Percentiles rank a stretch among this genome's conserved stretches.
Evolutionary conservation across 2,329 filamentous ascomycete species (phyloP).

Genomic region (Aquanectria penicillioides): DNA sequence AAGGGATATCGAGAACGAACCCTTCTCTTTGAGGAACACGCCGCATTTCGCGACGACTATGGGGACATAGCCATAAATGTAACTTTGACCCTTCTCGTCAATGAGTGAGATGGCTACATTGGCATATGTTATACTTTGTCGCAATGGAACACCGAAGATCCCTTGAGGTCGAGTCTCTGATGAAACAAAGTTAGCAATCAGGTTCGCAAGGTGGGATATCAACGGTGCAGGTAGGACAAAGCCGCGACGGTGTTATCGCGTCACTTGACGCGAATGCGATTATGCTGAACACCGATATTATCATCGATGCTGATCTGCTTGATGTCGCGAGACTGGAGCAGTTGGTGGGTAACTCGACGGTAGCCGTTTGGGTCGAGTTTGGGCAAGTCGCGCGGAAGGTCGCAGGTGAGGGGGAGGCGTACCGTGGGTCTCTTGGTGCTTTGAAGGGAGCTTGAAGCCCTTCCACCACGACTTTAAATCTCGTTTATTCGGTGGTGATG

Average conservation of each 20-base stretch:
- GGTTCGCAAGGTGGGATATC: not conserved
- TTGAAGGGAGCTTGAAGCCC: constrained; percentile 80
- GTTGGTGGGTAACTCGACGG: not conserved
- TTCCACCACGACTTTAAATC: constrained; percentile 98
- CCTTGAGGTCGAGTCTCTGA: constrained; percentile 68
- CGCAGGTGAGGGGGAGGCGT: constrained; percentile 36
- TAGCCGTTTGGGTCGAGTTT: not conserved
- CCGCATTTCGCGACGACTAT: constrained; percentile 99
- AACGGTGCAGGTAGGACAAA: not conserved
- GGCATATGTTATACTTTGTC: constrained; percentile 94
- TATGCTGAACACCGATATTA: not conserved
- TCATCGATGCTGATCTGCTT: not conserved
- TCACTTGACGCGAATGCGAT: constrained; percentile 11
- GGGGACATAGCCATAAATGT: constrained; percentile 98
- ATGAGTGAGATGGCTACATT: constrained; percentile 98
- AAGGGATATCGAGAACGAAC: constrained; percentile 59
- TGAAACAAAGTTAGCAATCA: constrained; percentile 33
- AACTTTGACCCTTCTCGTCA: constrained; percentile 91
- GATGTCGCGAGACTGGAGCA: constrained; percentile 10
- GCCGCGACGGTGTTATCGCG: not conserved
- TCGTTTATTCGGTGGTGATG: constrained; percentile 83
- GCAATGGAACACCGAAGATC: constrained; percentile 94
- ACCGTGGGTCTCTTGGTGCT: constrained; percentile 67
- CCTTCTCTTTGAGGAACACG: constrained; percentile 97
- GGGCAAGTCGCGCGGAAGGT: constrained; percentile 5